Percentiles rank a stretch among this genome's conserved stretches.
Conservation (phyloP, 2,329 filamentous ascomycete genomes). For the Monascus ruber region DNA sequence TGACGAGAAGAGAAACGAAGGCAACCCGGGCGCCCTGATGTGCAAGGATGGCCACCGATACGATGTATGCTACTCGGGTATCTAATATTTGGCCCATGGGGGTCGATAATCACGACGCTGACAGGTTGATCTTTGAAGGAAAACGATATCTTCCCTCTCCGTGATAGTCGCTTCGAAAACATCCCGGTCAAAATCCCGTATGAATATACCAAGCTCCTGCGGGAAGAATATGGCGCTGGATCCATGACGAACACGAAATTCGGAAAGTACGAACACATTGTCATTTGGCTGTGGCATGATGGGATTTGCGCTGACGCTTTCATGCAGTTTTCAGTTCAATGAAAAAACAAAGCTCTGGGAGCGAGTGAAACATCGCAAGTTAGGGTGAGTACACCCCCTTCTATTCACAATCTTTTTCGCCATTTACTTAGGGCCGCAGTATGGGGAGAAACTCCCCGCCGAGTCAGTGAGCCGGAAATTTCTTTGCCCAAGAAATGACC, state of each 20-base stretch:
- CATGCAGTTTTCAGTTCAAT: constrained; percentile 23
- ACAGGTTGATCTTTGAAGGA: constrained; percentile 17
- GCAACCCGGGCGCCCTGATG: constrained; percentile 35
- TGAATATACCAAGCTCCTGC: constrained; percentile 42
- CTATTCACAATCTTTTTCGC: background rate
- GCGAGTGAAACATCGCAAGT: constrained; percentile 5
- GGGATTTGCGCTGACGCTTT: constrained; percentile 2
- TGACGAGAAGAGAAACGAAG: constrained; percentile 24
- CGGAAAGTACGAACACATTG: constrained; percentile 21
- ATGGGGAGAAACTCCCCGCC: too few species aligned
- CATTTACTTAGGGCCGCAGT: background rate
- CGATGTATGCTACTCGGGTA: constrained; percentile 18
- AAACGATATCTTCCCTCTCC: constrained; percentile 46
- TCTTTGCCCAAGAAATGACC: too few species aligned
- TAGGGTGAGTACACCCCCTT: background rate
- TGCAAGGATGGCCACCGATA: constrained; percentile 49
- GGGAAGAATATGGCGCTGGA: constrained; percentile 43
- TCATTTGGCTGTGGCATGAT: background rate
- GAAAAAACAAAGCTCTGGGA: constrained; percentile 21
- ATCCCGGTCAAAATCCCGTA: constrained; percentile 45
- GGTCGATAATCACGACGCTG: background rate
- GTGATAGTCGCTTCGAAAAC: constrained; percentile 44
- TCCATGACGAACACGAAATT: constrained; percentile 38
- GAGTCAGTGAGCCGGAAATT: too few species aligned
- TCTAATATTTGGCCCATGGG: background rate